Conservation (phyloP, 371 early-diverging fungal genomes). For the Rhizopus delemar region DNA sequence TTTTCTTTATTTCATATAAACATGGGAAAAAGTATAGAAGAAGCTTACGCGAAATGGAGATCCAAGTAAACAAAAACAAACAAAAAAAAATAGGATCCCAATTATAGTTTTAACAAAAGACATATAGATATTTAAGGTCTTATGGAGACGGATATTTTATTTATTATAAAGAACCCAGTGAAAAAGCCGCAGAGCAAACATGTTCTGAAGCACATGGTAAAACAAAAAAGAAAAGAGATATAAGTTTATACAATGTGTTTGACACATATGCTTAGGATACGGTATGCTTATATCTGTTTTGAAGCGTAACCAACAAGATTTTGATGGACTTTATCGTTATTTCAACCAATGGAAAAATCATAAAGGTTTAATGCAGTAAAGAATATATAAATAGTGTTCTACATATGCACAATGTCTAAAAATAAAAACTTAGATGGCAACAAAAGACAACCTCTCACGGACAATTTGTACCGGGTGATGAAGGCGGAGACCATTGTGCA, state of each 20-base stretch:
- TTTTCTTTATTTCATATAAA: not conserved
- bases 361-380: slow-evolving; percentile 60
- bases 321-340: slow-evolving; percentile 62
- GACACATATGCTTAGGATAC: slow-evolving; percentile 40
- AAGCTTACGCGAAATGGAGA: slow-evolving; percentile 11
- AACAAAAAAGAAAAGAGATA: not conserved
- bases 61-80: slow-evolving; percentile 5
- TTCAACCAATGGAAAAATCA: slow-evolving; percentile 54
- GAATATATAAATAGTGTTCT: not conserved
- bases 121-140: slow-evolving; percentile 43
- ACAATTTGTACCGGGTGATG: slow-evolving; percentile 47
- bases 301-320: slow-evolving; percentile 60
- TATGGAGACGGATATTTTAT: slow-evolving; percentile 48
- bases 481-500: slow-evolving; percentile 60
- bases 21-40: slow-evolving; percentile 10
- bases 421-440: slow-evolving; percentile 48
- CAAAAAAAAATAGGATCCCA: not conserved
- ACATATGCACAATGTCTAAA: not conserved
- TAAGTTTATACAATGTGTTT: not conserved
- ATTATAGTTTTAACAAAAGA: not conserved
- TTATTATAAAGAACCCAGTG: slow-evolving; percentile 51
- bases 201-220: slow-evolving; percentile 57
- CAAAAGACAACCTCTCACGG: slow-evolving; percentile 44
- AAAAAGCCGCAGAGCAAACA: slow-evolving; percentile 43
- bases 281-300: slow-evolving; percentile 65